These are phyloP conservation scores for Closterium sp. DNA, from an alignment of 139 green algal species.

Conservation along the genomic window DNA sequence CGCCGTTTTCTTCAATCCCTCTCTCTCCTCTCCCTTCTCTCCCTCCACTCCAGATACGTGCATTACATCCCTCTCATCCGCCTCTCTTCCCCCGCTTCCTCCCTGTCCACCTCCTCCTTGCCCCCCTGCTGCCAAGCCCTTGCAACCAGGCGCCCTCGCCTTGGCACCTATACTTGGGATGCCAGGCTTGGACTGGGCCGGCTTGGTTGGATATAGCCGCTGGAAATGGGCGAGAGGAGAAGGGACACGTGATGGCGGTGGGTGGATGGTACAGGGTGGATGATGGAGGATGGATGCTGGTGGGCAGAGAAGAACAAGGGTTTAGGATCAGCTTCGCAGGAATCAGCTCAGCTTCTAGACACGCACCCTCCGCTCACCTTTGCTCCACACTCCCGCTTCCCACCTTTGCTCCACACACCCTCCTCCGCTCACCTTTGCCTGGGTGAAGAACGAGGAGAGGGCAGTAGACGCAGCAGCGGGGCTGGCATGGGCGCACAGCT, in stretches of 20 bases:
- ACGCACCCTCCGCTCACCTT: too few species aligned
- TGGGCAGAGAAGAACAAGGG: too few species aligned
- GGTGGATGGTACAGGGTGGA: too few species aligned
- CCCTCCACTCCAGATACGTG: background rate
- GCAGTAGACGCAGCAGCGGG: background rate
- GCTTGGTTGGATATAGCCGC: too few species aligned
- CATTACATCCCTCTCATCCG: background rate
- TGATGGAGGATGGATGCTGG: background rate
- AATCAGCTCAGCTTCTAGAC: too few species aligned
- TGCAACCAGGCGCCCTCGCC: background rate
- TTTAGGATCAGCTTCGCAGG: too few species aligned
- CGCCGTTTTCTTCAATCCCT: background rate
- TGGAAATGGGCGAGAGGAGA: too few species aligned
- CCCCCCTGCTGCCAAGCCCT: background rate
- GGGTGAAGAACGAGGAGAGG: background rate
- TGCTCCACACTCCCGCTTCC: too few species aligned
- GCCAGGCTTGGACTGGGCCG: too few species aligned
- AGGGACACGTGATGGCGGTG: too few species aligned
- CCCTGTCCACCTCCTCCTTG: background rate
- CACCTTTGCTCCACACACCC: background rate
- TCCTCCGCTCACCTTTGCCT: background rate
- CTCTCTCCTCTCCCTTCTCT: background rate
- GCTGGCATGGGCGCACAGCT: background rate
- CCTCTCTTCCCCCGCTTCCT: background rate
- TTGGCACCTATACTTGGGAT: background rate